Conservation (phyloP, 768 basidiomycete species). For the Xerocomus brunneocitrinus region DNA sequence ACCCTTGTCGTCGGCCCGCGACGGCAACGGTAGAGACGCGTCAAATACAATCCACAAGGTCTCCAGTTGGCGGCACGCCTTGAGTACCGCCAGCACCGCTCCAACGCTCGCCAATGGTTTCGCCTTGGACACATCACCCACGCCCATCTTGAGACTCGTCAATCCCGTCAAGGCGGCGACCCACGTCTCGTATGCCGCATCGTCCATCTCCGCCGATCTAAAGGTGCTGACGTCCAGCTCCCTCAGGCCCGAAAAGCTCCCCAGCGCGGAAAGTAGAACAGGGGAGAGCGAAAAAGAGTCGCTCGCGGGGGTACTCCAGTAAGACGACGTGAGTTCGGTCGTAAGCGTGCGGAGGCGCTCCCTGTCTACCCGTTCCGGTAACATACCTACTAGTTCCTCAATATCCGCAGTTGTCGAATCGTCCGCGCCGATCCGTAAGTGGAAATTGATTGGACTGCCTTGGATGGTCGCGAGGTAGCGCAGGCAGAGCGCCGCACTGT, state of each 20-base stretch:
- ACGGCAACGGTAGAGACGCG: conserved; percentile 6
- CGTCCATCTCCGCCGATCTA: conserved; percentile 17
- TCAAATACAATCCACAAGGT: conserved; percentile 22
- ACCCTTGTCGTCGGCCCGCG: neutral
- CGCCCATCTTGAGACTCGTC: conserved; percentile 19
- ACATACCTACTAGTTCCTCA: conserved; percentile 4
- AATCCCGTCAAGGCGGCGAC: conserved; percentile 8
- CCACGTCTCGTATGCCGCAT: conserved; percentile 14
- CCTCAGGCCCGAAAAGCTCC: conserved; percentile 11
- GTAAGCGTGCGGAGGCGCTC: conserved; percentile 7
- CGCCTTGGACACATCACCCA: conserved; percentile 14
- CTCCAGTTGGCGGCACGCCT: conserved; percentile 15
- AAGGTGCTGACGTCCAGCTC: conserved; percentile 21
- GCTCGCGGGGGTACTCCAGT: conserved; percentile 22
- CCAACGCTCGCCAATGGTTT: conserved; percentile 16
- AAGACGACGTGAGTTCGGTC: conserved; percentile 25
- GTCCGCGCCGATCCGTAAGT: conserved; percentile 23
- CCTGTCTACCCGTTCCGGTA: conserved; percentile 15
- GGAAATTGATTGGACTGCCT: conserved; percentile 15
- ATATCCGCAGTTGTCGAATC: conserved; percentile 21
- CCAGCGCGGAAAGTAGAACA: conserved; percentile 11
- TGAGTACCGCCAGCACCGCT: conserved; percentile 20
- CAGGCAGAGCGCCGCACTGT: conserved; percentile 18
- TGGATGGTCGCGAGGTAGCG: conserved; percentile 20
- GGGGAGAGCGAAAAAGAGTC: conserved; percentile 21